Conservation (phyloP, 2,329 filamentous ascomycete genomes). For the Verruconis gallopava region DNA sequence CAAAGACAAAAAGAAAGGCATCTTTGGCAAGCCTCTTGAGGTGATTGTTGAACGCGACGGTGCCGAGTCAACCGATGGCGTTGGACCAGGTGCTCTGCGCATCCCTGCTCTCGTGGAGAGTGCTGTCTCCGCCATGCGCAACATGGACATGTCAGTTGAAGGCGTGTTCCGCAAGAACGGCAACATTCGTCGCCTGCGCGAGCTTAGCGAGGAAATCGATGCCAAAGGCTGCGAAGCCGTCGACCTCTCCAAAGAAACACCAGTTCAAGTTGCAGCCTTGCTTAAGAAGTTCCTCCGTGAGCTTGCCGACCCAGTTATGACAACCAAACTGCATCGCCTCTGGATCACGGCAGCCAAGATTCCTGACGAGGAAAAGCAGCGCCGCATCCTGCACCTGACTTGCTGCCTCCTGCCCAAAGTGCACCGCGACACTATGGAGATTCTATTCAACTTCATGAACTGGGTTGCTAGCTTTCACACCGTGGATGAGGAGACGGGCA, state of each 20-base stretch:
- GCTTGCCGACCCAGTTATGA: conserved; percentile 86
- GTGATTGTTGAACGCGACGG: conserved; percentile 84
- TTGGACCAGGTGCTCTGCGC: conserved; percentile 79
- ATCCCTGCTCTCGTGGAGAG: conserved; percentile 95
- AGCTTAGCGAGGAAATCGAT: conserved; percentile 77
- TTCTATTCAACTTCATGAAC: conserved; percentile 89
- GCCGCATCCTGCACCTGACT: conserved; percentile 75
- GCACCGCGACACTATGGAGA: conserved; percentile 87
- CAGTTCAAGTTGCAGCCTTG: conserved; percentile 85
- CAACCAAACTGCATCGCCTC: conserved; percentile 82
- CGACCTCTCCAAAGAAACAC: conserved; percentile 75
- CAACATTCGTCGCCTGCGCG: conserved; percentile 87
- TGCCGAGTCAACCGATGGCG: conserved; percentile 93
- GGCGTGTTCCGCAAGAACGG: conserved; percentile 98
- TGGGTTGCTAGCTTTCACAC: conserved; percentile 97
- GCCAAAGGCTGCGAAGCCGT: conserved; percentile 72
- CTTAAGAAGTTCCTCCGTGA: conserved; percentile 92
- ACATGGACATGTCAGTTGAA: conserved; percentile 98
- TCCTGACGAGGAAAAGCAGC: conserved; percentile 63
- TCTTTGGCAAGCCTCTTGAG: conserved; percentile 84
- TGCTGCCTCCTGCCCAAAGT: conserved; percentile 88
- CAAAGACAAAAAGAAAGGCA: conserved; percentile 80
- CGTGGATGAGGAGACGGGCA: conserved; percentile 90
- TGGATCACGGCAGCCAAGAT: conserved; percentile 89
- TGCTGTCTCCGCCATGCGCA: conserved; percentile 84